These are phyloP conservation scores for Cronartium quercuum DNA, from an alignment of 1,284 basidiomycete genomes.

Conservation along the genomic window DNA sequence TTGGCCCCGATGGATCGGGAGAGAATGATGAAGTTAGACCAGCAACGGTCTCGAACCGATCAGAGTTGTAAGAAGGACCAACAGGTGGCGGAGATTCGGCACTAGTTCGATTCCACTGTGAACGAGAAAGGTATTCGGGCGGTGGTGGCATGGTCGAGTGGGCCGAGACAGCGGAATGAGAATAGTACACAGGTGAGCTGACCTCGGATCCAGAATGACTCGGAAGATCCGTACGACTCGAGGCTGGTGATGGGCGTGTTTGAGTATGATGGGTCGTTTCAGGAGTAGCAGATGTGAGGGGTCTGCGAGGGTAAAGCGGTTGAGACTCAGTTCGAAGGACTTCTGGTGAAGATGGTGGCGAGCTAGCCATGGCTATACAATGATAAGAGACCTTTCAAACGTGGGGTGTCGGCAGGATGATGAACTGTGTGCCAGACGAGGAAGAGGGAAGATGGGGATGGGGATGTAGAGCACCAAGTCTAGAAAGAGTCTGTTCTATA, in stretches of 20 bases:
- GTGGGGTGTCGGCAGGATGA: no score
- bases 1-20: neutral
- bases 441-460: no score
- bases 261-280: neutral
- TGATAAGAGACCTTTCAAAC: no score
- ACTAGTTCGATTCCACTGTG: neutral
- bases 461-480: no score
- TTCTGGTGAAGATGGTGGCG: neutral
- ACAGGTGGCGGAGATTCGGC: neutral
- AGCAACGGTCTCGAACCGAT: neutral
- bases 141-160: neutral
- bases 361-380: neutral
- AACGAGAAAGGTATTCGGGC: constrained; percentile 12
- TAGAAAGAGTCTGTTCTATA: no score
- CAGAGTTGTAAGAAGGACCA: neutral
- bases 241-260: neutral
- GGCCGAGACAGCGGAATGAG: neutral
- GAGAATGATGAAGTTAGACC: neutral
- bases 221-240: neutral
- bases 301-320: neutral
- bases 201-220: neutral
- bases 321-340: neutral
- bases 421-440: no score
- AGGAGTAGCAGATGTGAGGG: neutral
- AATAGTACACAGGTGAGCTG: neutral